Evolutionary conservation across 2,329 filamentous ascomycete species (phyloP).

Genomic region (Penicillium sclerotigenum): DNA sequence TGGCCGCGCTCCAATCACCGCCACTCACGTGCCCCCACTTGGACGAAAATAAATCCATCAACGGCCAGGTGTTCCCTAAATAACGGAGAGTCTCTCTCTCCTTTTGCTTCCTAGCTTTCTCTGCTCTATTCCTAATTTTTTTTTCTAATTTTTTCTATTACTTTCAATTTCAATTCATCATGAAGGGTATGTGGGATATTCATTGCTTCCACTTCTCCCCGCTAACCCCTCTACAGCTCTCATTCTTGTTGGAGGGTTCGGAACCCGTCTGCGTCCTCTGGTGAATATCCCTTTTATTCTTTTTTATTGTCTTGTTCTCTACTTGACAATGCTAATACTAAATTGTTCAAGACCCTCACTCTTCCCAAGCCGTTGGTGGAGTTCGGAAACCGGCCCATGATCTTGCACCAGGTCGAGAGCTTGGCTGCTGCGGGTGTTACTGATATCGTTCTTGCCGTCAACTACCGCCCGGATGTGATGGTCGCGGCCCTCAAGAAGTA

Average conservation of each 20-base stretch:
- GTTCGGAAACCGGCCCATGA: conserved; percentile 99
- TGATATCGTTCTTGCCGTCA: conserved; percentile 96
- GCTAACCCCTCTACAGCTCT: conserved; percentile 60
- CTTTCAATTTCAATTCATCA: conserved; percentile 24
- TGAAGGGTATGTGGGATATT: conserved; percentile 43
- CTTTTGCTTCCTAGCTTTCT: conserved; percentile 15
- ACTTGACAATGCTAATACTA: conserved; percentile 14
- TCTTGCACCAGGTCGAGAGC: conserved; percentile 94
- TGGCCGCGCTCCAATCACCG: conserved; percentile 22
- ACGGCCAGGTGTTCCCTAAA: conserved; percentile 32
- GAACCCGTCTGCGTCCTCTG: conserved; percentile 93
- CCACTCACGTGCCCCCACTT: conserved; percentile 26
- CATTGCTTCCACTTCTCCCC: conserved; percentile 7
- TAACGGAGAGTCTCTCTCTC: conserved; percentile 16
- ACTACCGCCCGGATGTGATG: conserved; percentile 98
- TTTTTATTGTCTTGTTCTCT: background rate
- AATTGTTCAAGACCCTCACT: conserved; percentile 71
- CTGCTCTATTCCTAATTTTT: conserved; percentile 7
- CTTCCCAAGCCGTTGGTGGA: conserved; percentile 97
- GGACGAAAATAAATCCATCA: conserved; percentile 29
- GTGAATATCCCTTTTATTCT: conserved; percentile 54
- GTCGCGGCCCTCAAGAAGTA: conserved; percentile 92
- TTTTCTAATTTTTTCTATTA: conserved; percentile 1
- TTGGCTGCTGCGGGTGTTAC: conserved; percentile 91
- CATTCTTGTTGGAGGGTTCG: conserved; percentile 98